Evolutionary conservation across 352 stramenopile genomes (phyloP), one percentile per base, ranked within the genome.

Genomic region (Pythium monospermum): DNA sequence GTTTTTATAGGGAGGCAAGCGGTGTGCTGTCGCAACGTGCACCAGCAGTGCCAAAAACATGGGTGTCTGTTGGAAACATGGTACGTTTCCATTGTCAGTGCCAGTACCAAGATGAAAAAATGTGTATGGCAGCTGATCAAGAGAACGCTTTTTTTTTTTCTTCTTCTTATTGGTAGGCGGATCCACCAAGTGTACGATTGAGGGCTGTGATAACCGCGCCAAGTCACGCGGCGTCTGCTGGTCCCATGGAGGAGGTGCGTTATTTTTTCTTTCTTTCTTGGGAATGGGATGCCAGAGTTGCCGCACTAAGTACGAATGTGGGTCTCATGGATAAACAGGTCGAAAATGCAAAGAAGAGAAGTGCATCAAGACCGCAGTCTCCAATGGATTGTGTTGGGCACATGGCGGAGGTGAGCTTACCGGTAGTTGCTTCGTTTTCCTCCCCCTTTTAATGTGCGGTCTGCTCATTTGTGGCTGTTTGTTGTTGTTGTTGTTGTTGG

Each of bases 181-280:
- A 7, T 89, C 76, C 15, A 86, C 67, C 13, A 78, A 86, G 49
- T 91, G 80, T 59, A 85, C 70, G 10, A 66, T 89, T 40, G 52
- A 67, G 3, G 69, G 66, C 11, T 90, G 78, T 30, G 65, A 83
- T 21, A 87, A 87, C 46, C 74, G 75, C 42, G 73, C 76, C 50
- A 92, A 92, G 59, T 86, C 82, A 30, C 71, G 79, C 35, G 79
- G 82, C 10, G 67, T 90, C 33, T 90, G 82, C 47, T 92, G 78
- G 82, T 85, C 76, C 39, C 82, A 92, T 21, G 82, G 82, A 19
- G 82, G 82, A 63, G 81, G 80, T 67, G 55, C 62, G 57, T 43
- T 25, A 2, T 13, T n/a, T 18, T 42, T 22, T 33, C 16, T 11
- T 33, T 7, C 15, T 21, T 25, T 47, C 18, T n/a, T n/a, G n/a